Evolutionary conservation across 192 early-diverging fungal genomes (phyloP), one percentile per base, ranked within the genome.

Genomic region (Chytriomyces confervae): DNA sequence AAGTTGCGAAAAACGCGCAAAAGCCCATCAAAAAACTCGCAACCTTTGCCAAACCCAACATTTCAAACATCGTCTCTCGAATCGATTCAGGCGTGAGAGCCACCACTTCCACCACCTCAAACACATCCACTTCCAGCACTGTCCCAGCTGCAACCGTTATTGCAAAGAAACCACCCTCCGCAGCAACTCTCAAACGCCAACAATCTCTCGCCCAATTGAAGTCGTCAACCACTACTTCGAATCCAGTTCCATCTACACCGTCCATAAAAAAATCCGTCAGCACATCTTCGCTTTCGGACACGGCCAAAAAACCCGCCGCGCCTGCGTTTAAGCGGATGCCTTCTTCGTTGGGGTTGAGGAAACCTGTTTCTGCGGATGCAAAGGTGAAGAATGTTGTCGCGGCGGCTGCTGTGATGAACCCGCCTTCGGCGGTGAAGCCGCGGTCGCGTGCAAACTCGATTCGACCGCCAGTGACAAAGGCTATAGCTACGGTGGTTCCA

Each of bases 141-240:
- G 27, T 20, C 10, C 27, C 62, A 13, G 62, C 62, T 20, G 27
- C 62, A 11, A 29, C 20, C 13, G 16, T 20, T 1, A 13, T 20
- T 60, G 53, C 16, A 64, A 64, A 64, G 62, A 64, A 64, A 29
- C 62, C 62, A 27, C 20, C 62, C 62, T 24, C 62, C 10, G 62
- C 62, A 16, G 62, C 66, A 10, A 45, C 69, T 7, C 27, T 51
- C 69, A 45, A 20, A 7, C 69, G 50, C n/a, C 46, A 20, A 51
- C 8, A 70, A n/a, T 68, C 66, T 8, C 50, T 13, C 50, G 69
- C 69, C 47, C 36, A 10, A 48, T 7, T 46, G 3, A 48, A 68
- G 43, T 18, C 4, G 5, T 18, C 66, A 48, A 68, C 46, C 66
- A 48, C 66, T 23, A 13, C 66, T 46, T 11, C 67, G 43, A 69